Evolutionary conservation across 805 yeast species (phyloP), one percentile per base, ranked within the genome.

Genomic region (Tetrapisispora nanseiensis): DNA sequence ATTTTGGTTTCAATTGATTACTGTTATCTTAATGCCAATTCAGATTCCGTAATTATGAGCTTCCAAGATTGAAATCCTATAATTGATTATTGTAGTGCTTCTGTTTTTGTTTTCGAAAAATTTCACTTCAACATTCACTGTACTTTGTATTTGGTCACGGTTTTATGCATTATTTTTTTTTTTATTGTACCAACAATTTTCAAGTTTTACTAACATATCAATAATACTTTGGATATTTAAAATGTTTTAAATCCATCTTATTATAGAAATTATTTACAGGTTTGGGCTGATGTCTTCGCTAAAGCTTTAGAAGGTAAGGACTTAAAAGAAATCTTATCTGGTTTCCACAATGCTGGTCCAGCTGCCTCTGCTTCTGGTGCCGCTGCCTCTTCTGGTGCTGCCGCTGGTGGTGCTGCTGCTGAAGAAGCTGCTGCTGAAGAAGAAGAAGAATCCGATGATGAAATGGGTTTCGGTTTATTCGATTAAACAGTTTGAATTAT

Each of bases 381-480:
- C 54, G 68, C 68, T 52, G 70, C 69, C 50, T 71, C 70, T 52
- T 72, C 66, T 52, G 71, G 64, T 50, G 69, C 65, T 59, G 69
- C 66, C 51, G 71, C 62, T 51, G 71, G 61, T 46, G 72, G 62
- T 45, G 73, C 63, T 43, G 77, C 58, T 44, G 86, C 71, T 49
- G 83, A 68, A 54, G 80, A 72, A 53, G 82, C 70, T 40, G 82
- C 70, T 40, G 76, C 61, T 51, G 80, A 69, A 59, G 78, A 68
- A 61, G 77, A 61, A 48, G 84, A 78, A 63, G 84, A 76, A 69
- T 77, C 82, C 53, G 87, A 80, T 66, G 87, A 79, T 62, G 94
- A 82, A 73, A 82, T 84, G 92, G 94, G 92, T 62, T 80, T 83
- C 80, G 92, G 92, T 75, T 77, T 84, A 72, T 84, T 84, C 76